Conservation (phyloP, 331 rosid species). For the Rosa hybrid region DNA sequence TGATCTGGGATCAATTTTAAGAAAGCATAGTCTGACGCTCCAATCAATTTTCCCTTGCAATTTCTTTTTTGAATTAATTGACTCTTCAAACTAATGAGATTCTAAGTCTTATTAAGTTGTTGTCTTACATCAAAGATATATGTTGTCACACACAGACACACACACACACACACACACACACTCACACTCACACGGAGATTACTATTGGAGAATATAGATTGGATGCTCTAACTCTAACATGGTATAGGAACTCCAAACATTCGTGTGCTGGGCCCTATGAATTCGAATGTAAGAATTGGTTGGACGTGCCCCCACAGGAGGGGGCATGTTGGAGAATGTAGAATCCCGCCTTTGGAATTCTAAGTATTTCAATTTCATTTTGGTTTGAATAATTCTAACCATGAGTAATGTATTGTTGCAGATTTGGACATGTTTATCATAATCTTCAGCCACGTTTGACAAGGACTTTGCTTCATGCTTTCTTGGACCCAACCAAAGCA, state of each 20-base stretch:
- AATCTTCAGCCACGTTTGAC: slow-evolving; percentile 87
- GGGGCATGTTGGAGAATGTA: not conserved
- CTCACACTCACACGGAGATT: too few relatives aligned
- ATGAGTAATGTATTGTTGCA: slow-evolving; percentile 27
- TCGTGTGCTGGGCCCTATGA: not conserved
- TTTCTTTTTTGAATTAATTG: too few relatives aligned
- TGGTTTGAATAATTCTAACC: not conserved
- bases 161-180: too few relatives aligned
- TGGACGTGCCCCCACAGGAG: not conserved
- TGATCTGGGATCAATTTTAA: not conserved
- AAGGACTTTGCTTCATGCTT: slow-evolving; percentile 78
- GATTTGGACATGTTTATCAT: slow-evolving; percentile 86
- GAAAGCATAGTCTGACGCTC: too few relatives aligned
- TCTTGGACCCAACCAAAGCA: slow-evolving; percentile 85
- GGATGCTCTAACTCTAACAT: not conserved
- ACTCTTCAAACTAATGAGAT: too few relatives aligned
- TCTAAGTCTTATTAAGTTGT: not conserved
- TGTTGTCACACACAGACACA: too few relatives aligned
- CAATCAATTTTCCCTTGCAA: too few relatives aligned
- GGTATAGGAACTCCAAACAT: not conserved
- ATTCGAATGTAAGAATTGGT: not conserved
- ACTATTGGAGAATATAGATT: too few relatives aligned
- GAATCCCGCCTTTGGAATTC: not conserved
- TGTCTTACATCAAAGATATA: not conserved
- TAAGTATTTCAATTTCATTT: not conserved